Conservation (phyloP, 306 rosid species). For the Vicia faba region DNA sequence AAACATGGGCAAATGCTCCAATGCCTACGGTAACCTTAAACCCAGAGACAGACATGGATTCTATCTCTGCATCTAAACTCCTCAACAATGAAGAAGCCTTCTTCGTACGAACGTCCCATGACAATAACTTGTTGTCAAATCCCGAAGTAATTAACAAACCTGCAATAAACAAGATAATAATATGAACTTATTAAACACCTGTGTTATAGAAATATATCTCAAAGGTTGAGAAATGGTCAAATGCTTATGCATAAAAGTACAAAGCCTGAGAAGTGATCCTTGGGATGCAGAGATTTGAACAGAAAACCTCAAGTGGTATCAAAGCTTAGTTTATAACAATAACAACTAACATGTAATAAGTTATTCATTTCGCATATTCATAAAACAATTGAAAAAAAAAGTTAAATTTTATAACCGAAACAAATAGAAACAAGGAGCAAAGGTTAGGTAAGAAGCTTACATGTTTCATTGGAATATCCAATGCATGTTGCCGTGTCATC, state of each 20-base stretch:
- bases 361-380: not conserved
- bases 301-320: no score
- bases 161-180: slow-evolving; percentile 37
- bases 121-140: slow-evolving; percentile 63
- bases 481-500: slow-evolving; percentile 70
- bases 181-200: slow-evolving; percentile 15
- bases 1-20: slow-evolving; percentile 57
- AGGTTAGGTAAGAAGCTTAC: slow-evolving; percentile 49
- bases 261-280: no score
- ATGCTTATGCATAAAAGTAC: not conserved
- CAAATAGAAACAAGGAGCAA: slow-evolving; percentile 1
- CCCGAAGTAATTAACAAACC: slow-evolving; percentile 81
- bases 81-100: slow-evolving; percentile 43
- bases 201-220: slow-evolving; percentile 1
- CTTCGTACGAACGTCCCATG: slow-evolving; percentile 64
- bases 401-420: slow-evolving; percentile 25
- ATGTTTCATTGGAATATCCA: slow-evolving; percentile 68
- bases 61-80: slow-evolving; percentile 57
- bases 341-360: no score
- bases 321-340: no score
- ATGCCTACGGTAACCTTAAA: slow-evolving; percentile 55
- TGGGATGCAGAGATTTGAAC: no score
- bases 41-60: slow-evolving; percentile 72
- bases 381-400: slow-evolving; percentile 21
- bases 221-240: slow-evolving; percentile 3